Evolutionary conservation across 2,329 filamentous ascomycete species (phyloP), one percentile per base, ranked within the genome.

Genomic region (Fusarium gaditjirri): DNA sequence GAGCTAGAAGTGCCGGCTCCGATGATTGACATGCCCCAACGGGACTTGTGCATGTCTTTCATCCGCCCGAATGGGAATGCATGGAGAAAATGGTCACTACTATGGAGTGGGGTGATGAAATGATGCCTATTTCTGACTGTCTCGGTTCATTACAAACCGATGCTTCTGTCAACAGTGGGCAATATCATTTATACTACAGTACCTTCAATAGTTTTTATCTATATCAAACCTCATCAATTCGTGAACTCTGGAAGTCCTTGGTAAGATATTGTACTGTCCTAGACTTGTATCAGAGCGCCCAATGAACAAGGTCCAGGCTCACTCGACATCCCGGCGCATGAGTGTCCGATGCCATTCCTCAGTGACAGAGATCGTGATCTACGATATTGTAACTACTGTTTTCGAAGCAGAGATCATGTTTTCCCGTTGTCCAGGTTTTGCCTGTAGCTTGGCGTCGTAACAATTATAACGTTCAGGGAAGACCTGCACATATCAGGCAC

Each of bases 1-100:
- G 63, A 68, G 12, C 23, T 19, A n/a, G 27, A 39, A 54, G 13
- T 39, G 11, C 49, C 65, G 27, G 19, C 39, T 38, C 43, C 36
- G 43, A 50, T 17, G 29, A 41, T 44, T 33, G 17, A 25, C 5
- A 25, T 13, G 12, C 44, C 43, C 3, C 1, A 50, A 52, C 5
- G 13, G 54, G 35, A 46, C 27, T n/a, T 21, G 27, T 13, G 23
- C 49, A 35, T 33, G 1, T 14, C 0, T 8, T 4, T 47, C 6
- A 57, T 27, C 41, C 54, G 41, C 39, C 8, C 54, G 23, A 57
- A 57, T 57, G 2, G 31, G 23, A 46, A 27, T 8, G 31, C 23
- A 23, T n/a, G 21, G n/a, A 42, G 12, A 14, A 23, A 5, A 35
- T 35, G 13, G 39, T 23, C 7, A 4, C 2, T 4, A 21, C n/a